Evolutionary conservation across 805 yeast genomes (phyloP).

Genomic region (Lachancea nothofagi): DNA sequence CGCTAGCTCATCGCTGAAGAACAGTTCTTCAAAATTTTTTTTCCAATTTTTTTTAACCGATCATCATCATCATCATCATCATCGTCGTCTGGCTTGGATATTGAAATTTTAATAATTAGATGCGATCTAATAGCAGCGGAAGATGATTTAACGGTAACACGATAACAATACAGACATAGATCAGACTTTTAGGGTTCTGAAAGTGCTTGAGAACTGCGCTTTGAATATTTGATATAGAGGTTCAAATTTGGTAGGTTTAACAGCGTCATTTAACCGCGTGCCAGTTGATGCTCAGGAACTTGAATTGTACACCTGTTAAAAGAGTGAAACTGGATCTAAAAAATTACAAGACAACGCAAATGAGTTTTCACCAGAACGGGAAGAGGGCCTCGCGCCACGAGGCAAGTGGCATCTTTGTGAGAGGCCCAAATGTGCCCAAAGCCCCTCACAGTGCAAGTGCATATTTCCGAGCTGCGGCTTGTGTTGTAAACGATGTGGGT

Average conservation of each 20-base stretch:
- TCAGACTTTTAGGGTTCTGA: no score
- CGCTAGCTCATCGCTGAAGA: background rate
- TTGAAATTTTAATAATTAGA: background rate
- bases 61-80: no score
- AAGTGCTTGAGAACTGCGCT: no score
- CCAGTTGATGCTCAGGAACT: slow-evolving; percentile 8
- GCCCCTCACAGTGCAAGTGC: slow-evolving; percentile 2
- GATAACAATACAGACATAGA: no score
- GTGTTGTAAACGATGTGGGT: slow-evolving; percentile 3
- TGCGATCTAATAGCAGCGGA: no score
- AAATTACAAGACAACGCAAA: background rate
- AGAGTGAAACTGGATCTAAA: slow-evolving; percentile 1
- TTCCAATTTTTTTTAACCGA: background rate
- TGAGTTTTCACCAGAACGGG: background rate
- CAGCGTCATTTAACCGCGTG: no score
- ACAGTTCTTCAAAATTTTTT: background rate
- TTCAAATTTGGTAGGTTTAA: no score
- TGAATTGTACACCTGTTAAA: background rate
- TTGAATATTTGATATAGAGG: no score
- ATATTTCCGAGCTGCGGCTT: slow-evolving; percentile 8
- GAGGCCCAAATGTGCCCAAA: slow-evolving; percentile 3
- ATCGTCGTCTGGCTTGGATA: no score
- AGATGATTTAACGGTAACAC: background rate
- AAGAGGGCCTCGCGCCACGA: background rate
- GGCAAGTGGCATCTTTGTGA: slow-evolving; percentile 2